Base-by-base conservation (phyloP, 208 protist species). In the Wallacemonas sp. region DNA sequence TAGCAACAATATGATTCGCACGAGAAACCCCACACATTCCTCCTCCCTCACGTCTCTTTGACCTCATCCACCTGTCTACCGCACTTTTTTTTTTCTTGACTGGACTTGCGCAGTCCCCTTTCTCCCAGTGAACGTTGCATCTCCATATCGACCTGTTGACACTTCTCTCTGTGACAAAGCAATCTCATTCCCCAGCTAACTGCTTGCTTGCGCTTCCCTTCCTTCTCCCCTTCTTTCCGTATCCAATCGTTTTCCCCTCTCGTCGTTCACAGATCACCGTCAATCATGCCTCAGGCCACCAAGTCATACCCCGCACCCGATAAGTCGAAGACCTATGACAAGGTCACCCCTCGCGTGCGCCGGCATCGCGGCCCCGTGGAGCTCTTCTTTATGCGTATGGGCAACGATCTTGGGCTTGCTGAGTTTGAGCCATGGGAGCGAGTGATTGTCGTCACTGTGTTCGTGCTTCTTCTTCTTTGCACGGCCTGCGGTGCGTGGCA, bases 251-350 rank as follows among this genome's bases (percentile, higher is more conserved):
- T 16, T n/a, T 57, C 49, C 8, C 49, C 12, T 57, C 20, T 33
- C 20, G 20, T 33, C 49, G 4, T 44, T 44, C 55, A 54, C 61
- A 66, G 14, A 26, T n/a, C 49, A 28, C 49, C 14, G 25, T 12
- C 50, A 33, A 69, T 16, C 7, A 42, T 55, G 31, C 16, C 29
- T 38, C 45, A 39, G 5, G 32, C 18, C 25, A 29, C 22, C 31
- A 86, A 84, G 75, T 65, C 70, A 23, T 79, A 91, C 57, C 84
- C 82, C n/a, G 77, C 86, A n/a, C 72, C 75, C 25, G 89, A 95
- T 63, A 71, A 63, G 33, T 92, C 86, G 7, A 95, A 95, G 75
- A 72, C 79, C 41, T 89, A 87, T 57, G 79, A 79, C 29, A 74
- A 84, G 49, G 82, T 91, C 20, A 81, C 81, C 0, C 76, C 65